Evolutionary conservation across 352 stramenopile species (phyloP), one percentile per base, ranked within the genome.

Genomic region (Phytophthora nicotianae): DNA sequence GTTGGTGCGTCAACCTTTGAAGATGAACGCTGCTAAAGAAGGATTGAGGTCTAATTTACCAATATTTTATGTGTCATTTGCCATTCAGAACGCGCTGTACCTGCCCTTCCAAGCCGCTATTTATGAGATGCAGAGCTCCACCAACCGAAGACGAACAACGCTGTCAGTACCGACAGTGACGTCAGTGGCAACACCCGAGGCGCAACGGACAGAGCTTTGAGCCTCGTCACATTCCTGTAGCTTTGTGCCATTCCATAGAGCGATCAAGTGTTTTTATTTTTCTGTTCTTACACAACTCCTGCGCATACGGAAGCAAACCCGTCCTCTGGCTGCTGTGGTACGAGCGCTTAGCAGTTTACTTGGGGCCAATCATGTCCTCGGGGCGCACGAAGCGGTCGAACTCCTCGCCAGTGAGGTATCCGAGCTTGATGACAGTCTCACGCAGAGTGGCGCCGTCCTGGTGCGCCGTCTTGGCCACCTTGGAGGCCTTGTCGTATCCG

Each of bases 381-480:
- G 97, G 96, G 41, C 93, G 77, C 58, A 99, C 96, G 77, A 93
- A 98, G 64, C 88, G 69, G 75, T 99, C 96, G 66, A 98, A 99
- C 62, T 99, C 81, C 35, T 98, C 96, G 21, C 75, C 83, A 20
- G 93, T 98, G 37, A 99, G 71, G 67, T 96, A 92, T 26, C 91
- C 93, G 52, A 96, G 87, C 16, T 77, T 77, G 20, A 98, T 63
- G 29, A 92, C 91, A 9, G 90, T 88, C 71, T 98, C 92, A 41
- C 93, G 97, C 48, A 99, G 77, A 1, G 94, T 98, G 29, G 79
- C 84, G 67, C 91, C 90, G 17, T 97, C 88, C 72, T 98, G 92
- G 75, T 98, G 95, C 7, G 96, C 96, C 56, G 89, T 97, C 81
- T 99, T 99, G 54, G 97, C 97, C 70, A 98, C 97, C 68, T 97